phyloP scores from a whole-genome alignment of 2,329 filamentous ascomycete genomes.

The Kalmusia sp. region DNA sequence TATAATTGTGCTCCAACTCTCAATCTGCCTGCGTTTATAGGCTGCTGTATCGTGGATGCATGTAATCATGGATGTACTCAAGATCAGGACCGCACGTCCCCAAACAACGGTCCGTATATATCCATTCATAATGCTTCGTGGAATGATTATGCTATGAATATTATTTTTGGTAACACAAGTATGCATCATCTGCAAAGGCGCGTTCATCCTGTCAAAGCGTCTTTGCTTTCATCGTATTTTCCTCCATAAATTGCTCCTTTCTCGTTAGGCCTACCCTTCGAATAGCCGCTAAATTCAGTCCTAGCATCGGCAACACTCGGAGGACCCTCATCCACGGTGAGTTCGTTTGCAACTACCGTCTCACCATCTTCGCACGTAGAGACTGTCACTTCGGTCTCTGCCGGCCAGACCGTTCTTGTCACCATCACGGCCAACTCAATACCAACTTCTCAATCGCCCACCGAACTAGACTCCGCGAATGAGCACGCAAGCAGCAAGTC shows the following conservation, averaged over 20 bases:
- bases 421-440: conserved; percentile 12
- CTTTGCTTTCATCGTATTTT: no score
- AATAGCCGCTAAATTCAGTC: neutral
- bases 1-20: conserved; percentile 24
- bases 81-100: conserved; percentile 24
- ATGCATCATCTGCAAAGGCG: neutral
- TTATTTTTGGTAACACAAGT: conserved; percentile 4
- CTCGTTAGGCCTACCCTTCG: no score
- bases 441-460: neutral
- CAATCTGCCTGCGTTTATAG: conserved; percentile 14
- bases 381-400: conserved; percentile 18
- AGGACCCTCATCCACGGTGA: neutral
- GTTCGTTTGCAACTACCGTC: neutral
- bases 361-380: conserved; percentile 8
- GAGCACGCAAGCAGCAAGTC: neutral
- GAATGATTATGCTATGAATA: no score
- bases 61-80: conserved; percentile 29
- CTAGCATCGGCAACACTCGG: conserved; percentile 5
- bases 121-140: conserved; percentile 1
- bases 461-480: neutral
- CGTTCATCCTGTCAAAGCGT: neutral
- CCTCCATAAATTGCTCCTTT: no score
- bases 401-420: conserved; percentile 16
- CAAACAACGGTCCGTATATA: conserved; percentile 23
- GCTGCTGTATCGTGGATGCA: conserved; percentile 35